phyloP scores from a whole-genome alignment of 1,284 basidiomycete species.

The Termitomyces sp. region DNA sequence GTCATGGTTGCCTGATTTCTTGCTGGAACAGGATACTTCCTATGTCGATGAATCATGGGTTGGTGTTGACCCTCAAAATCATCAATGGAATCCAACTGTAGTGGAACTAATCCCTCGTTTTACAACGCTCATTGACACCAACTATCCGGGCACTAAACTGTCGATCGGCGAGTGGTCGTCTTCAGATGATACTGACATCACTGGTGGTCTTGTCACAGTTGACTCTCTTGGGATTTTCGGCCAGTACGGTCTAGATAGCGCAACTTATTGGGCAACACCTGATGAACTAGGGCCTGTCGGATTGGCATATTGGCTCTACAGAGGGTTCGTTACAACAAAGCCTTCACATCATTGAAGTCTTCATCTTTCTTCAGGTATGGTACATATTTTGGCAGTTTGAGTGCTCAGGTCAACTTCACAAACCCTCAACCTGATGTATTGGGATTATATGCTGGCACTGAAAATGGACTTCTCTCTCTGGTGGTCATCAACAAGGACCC shows the following conservation, averaged over 20 bases:
- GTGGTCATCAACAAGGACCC: slow-evolving; percentile 50
- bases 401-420: slow-evolving; percentile 39
- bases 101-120: slow-evolving; percentile 45
- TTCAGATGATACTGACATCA: slow-evolving; percentile 40
- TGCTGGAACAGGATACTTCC: slow-evolving; percentile 30
- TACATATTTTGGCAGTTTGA: slow-evolving; percentile 37
- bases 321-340: slow-evolving; percentile 33
- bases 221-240: slow-evolving; percentile 47
- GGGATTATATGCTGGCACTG: slow-evolving; percentile 41
- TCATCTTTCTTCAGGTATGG: slow-evolving; percentile 32
- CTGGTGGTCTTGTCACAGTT: slow-evolving; percentile 44
- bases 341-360: background rate
- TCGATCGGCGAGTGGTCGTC: slow-evolving; percentile 48
- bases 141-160: slow-evolving; percentile 49
- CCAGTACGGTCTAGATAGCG: slow-evolving; percentile 39
- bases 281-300: slow-evolving; percentile 40
- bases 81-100: slow-evolving; percentile 39
- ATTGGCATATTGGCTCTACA: slow-evolving; percentile 47
- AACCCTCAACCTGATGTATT: slow-evolving; percentile 35
- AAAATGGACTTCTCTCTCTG: slow-evolving; percentile 35
- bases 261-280: slow-evolving; percentile 46
- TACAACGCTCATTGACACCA: slow-evolving; percentile 38
- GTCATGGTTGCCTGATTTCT: background rate
- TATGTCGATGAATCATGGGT: slow-evolving; percentile 52
- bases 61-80: slow-evolving; percentile 36